These are phyloP conservation scores for Knoxia roxburghii DNA, from an alignment of 257 asterid genomes.

Conservation along the genomic window DNA sequence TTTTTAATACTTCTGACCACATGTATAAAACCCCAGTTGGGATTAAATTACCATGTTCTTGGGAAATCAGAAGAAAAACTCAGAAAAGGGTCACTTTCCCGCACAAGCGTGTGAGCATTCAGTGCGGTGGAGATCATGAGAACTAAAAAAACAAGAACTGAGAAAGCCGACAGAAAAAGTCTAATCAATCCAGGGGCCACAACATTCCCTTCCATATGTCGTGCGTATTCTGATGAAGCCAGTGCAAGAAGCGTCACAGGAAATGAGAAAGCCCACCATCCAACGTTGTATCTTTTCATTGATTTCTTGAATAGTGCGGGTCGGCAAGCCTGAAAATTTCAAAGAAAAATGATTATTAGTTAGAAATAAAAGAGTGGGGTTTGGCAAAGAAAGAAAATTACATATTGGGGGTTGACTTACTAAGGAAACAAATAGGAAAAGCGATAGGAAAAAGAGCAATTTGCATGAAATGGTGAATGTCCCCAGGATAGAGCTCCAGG, in stretches of 20 bases:
- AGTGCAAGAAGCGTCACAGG: slow-evolving; percentile 44
- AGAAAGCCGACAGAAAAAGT: slow-evolving; percentile 40
- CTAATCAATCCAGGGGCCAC: slow-evolving; percentile 31
- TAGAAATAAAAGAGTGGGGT: too few species aligned
- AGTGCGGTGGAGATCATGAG: slow-evolving; percentile 32
- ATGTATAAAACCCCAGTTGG: background rate
- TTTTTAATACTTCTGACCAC: background rate
- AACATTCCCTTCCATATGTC: slow-evolving; percentile 22
- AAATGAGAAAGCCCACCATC: slow-evolving; percentile 61
- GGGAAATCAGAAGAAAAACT: slow-evolving; percentile 12
- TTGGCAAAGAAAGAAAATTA: too few species aligned
- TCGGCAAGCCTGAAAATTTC: slow-evolving; percentile 29
- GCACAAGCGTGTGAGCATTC: slow-evolving; percentile 31
- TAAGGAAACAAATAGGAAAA: slow-evolving; percentile 46
- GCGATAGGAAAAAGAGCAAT: slow-evolving; percentile 41
- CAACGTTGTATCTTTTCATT: slow-evolving; percentile 35
- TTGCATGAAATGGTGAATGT: slow-evolving; percentile 37
- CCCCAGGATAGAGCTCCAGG: slow-evolving; percentile 43
- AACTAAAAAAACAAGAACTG: slow-evolving; percentile 37
- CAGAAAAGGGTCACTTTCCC: slow-evolving; percentile 28
- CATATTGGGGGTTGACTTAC: slow-evolving; percentile 16
- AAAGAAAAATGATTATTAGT: background rate
- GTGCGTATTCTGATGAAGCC: slow-evolving; percentile 45
- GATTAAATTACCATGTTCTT: background rate
- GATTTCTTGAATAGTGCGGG: slow-evolving; percentile 55